A percentile compares a stretch with the other conserved stretches of the same genome.
These are phyloP conservation scores for Tetratostichococcus sp. DNA, from an alignment of 139 green algal species.

Conservation along the genomic window DNA sequence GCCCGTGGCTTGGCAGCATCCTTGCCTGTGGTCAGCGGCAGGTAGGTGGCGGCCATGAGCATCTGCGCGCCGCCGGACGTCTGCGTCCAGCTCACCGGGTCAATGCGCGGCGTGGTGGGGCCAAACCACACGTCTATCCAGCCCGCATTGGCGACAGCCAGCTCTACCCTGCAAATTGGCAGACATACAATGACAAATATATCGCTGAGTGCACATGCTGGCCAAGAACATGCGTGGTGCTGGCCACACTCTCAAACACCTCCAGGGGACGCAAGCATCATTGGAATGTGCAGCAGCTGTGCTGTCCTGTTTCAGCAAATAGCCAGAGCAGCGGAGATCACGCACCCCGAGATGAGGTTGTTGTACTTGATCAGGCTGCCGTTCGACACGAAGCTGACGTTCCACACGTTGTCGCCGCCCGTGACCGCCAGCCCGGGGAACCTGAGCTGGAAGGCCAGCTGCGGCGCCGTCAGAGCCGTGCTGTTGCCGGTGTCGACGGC, in stretches of 20 bases:
- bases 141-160: neutral
- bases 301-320: too few relatives aligned
- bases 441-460: neutral
- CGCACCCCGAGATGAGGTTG: too few relatives aligned
- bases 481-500: neutral
- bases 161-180: neutral
- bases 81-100: neutral
- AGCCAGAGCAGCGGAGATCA: too few relatives aligned
- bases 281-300: too few relatives aligned
- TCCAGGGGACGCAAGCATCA: too few relatives aligned
- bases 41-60: neutral
- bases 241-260: too few relatives aligned
- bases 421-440: neutral
- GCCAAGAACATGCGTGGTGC: too few relatives aligned
- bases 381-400: too few relatives aligned
- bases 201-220: too few relatives aligned
- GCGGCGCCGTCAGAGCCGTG: neutral
- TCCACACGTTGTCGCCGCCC: too few relatives aligned
- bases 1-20: too few relatives aligned
- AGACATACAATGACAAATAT: neutral
- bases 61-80: neutral
- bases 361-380: too few relatives aligned
- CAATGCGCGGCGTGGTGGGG: neutral
- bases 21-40: neutral
- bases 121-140: neutral